phyloP scores from a whole-genome alignment of 805 yeast species.

The Babjeviella inositovora region DNA sequence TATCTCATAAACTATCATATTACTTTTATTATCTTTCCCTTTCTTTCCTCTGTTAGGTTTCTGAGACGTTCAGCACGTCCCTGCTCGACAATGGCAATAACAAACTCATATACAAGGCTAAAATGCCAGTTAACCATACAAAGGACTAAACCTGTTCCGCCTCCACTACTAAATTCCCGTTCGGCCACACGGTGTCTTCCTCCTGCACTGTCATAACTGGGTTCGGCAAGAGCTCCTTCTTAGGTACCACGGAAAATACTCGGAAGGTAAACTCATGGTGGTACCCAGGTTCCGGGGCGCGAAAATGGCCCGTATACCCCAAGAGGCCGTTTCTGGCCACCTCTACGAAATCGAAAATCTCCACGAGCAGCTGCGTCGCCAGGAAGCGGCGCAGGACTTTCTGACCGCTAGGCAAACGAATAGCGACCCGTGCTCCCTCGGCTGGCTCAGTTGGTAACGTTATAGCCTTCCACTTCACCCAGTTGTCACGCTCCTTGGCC shows the following conservation, averaged over 20 bases:
- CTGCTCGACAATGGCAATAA: too few relatives aligned
- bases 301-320: conserved; percentile 5
- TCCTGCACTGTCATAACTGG: conserved; percentile 16
- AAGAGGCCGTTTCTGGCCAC: conserved; percentile 16
- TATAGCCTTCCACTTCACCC: not conserved
- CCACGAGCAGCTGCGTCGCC: conserved; percentile 31
- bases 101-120: too few relatives aligned
- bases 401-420: conserved; percentile 48
- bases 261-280: conserved; percentile 29
- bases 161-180: conserved; percentile 45
- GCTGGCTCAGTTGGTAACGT: conserved; percentile 4
- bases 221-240: conserved; percentile 21
- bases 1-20: too few relatives aligned
- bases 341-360: conserved; percentile 61
- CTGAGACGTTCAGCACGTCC: too few relatives aligned
- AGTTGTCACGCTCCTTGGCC: conserved; percentile 6
- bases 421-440: conserved; percentile 41
- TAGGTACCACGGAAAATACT: conserved; percentile 40
- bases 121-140: too few relatives aligned
- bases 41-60: too few relatives aligned
- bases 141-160: too few relatives aligned
- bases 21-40: too few relatives aligned
- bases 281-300: conserved; percentile 18
- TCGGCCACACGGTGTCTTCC: conserved; percentile 37
- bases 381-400: conserved; percentile 35